These are phyloP conservation scores for Eleusine indica DNA, from an alignment of 176 grass and related monocot species.

Conservation along the genomic window DNA sequence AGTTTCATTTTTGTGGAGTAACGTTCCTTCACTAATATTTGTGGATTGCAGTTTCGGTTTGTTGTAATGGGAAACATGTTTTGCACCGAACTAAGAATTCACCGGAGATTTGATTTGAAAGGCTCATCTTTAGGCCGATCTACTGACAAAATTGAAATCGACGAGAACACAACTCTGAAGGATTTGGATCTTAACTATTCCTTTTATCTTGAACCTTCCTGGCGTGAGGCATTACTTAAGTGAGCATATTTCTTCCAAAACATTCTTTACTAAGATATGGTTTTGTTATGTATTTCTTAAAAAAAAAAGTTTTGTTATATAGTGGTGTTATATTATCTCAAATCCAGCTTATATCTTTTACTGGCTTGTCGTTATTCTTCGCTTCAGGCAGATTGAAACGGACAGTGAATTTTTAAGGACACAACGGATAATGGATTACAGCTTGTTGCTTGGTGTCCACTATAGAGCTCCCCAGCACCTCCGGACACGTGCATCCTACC, in stretches of 20 bases:
- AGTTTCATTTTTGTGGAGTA: background rate
- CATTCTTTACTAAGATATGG: background rate
- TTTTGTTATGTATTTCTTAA: background rate
- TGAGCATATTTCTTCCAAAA: constrained; percentile 44
- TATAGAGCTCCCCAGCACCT: constrained; percentile 93
- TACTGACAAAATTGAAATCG: constrained; percentile 93
- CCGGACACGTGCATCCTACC: constrained; percentile 50
- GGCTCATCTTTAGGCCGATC: constrained; percentile 94
- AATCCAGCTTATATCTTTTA: background rate
- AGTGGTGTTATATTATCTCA: background rate
- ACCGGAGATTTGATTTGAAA: constrained; percentile 95
- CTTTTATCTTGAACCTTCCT: constrained; percentile 99
- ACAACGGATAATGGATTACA: constrained; percentile 97
- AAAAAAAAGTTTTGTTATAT: constrained; percentile 4
- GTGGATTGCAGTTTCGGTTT: constrained; percentile 83
- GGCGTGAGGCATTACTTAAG: constrained; percentile 92
- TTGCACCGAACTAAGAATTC: constrained; percentile 98
- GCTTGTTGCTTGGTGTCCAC: constrained; percentile 92
- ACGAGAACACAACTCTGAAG: constrained; percentile 97
- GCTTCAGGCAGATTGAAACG: constrained; percentile 81
- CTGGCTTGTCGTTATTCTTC: constrained; percentile 4
- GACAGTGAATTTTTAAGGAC: constrained; percentile 86
- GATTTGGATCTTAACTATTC: constrained; percentile 94
- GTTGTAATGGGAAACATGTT: constrained; percentile 99
- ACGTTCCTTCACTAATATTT: constrained; percentile 31